Base-by-base conservation (phyloP, 148 eudicot species). In the Cornus florida region DNA sequence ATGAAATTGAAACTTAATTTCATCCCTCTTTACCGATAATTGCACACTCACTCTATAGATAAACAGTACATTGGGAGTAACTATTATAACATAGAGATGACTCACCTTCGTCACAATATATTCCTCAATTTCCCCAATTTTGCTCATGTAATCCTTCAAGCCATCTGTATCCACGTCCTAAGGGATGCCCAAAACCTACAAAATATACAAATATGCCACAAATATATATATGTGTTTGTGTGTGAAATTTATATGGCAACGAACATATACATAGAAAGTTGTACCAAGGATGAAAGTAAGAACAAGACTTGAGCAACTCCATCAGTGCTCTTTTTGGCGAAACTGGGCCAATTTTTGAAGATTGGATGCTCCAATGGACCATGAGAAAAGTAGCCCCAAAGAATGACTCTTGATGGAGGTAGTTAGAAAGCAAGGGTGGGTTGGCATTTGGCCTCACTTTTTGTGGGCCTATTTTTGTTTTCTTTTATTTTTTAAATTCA, bases 131-230 rank as follows among this genome's bases (percentile, higher is more conserved):
- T 94, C 97, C 56, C 99, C 99, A 80, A 88, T 94, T 76, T 86
- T 94, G 81, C 83, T 77, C 98, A 97, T 97, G 85, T 97, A 97
- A 71, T 91, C 98, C 84, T 83, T 92, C 94, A 97, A 84, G 17
- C 99, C 99, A 78, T 87, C 88, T n/a, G 98, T 94, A 76, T 94
- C 97, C 3, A 97, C 87, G 66, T 97, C 98, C 99, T 98, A 97
- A 39, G 99, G 99, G 81, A 97, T 90, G 59, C 99, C 99, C 84
- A 97, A 86, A 64, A 97, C 99, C 99, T 97, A 73, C 33, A 53
- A n/a, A 2, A 19, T 17, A 9, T 12, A 62, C 68, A 65, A 73
- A 77, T 62, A 77, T 35, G 5, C 3, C 38, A 35, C 38, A 4
- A 35, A 35, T 20, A 56, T 6, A 9, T 43, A 6, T 43, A 7